phyloP scores from a whole-genome alignment of 2,329 filamentous ascomycete genomes.

The Fusarium sp. region DNA sequence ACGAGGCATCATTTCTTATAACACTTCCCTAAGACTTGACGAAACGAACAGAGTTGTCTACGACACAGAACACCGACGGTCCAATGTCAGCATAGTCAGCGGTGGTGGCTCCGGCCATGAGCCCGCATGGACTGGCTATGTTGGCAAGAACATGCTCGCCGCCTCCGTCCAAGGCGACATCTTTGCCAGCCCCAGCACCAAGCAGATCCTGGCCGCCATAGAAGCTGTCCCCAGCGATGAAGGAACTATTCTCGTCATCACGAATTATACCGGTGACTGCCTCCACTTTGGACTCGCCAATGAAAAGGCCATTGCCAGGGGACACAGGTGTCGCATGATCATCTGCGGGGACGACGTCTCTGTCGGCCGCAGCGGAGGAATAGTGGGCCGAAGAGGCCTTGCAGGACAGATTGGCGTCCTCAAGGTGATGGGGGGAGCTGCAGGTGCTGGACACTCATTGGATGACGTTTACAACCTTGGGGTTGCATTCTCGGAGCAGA shows the following conservation, averaged over 20 bases:
- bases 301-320: conserved; percentile 67
- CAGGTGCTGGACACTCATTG: conserved; percentile 59
- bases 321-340: conserved; percentile 67
- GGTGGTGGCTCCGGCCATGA: conserved; percentile 71
- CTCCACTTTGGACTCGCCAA: conserved; percentile 59
- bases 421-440: conserved; percentile 67
- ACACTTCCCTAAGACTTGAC: conserved; percentile 63
- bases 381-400: conserved; percentile 71
- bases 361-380: conserved; percentile 67
- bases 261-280: conserved; percentile 75
- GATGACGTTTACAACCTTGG: conserved; percentile 65
- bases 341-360: conserved; percentile 75
- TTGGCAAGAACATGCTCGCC: conserved; percentile 71
- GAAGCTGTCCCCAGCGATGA: conserved; percentile 64
- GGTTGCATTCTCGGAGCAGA: conserved; percentile 61
- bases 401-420: conserved; percentile 71
- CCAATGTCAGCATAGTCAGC: conserved; percentile 63
- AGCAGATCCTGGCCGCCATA: conserved; percentile 71
- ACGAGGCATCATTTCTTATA: conserved; percentile 64
- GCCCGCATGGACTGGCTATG: conserved; percentile 73
- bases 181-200: conserved; percentile 73
- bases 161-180: conserved; percentile 72
- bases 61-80: conserved; percentile 57
- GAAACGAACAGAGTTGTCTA: conserved; percentile 64
- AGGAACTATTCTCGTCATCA: conserved; percentile 71